phyloP scores from a whole-genome alignment of 192 early-diverging fungal genomes.

The Backusella sp. region DNA sequence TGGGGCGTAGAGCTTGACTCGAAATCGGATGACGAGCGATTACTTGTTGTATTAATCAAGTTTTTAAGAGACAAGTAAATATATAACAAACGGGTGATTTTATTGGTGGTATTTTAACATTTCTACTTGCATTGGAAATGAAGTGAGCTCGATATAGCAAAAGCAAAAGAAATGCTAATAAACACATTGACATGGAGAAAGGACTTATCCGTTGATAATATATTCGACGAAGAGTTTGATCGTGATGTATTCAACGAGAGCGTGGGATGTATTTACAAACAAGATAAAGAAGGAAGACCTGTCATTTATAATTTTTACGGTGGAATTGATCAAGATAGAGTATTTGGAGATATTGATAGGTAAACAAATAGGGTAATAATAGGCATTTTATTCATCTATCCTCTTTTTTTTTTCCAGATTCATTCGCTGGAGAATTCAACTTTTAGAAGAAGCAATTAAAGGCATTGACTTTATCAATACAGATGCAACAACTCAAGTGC shows the following conservation, averaged over 20 bases:
- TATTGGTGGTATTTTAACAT: background rate
- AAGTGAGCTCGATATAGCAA: constrained; percentile 33
- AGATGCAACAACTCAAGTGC: constrained; percentile 58
- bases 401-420: constrained; percentile 34
- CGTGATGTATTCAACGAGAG: constrained; percentile 35
- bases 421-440: constrained; percentile 61
- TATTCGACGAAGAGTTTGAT: constrained; percentile 50
- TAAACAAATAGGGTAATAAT: background rate
- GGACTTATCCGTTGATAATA: constrained; percentile 41
- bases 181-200: constrained; percentile 54
- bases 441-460: constrained; percentile 54
- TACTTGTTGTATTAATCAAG: constrained; percentile 56
- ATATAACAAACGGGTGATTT: background rate
- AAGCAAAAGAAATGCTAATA: constrained; percentile 46
- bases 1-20: constrained; percentile 52
- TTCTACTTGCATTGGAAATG: background rate
- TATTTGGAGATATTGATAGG: constrained; percentile 51
- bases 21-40: constrained; percentile 40
- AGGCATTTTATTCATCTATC: background rate
- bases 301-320: constrained; percentile 62
- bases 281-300: constrained; percentile 46
- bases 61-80: constrained; percentile 52
- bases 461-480: constrained; percentile 54
- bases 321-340: constrained; percentile 44
- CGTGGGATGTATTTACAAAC: constrained; percentile 50